Conservation (phyloP, 495 filamentous ascomycete species). For the Aspergillus taichungensis region DNA sequence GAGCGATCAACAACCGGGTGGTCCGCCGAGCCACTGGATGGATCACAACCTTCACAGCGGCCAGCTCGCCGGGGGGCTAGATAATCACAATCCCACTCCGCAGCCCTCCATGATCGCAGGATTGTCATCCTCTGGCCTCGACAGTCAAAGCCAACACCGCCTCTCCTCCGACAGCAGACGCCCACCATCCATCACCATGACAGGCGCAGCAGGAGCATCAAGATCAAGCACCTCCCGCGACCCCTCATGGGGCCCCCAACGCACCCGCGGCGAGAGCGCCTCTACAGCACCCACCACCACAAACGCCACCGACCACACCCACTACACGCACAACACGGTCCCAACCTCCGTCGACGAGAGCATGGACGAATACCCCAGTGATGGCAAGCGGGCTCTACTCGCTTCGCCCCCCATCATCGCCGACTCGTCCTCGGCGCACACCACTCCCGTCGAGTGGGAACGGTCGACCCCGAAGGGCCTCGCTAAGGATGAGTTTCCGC, state of each 20-base stretch:
- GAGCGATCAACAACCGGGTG: too few species aligned
- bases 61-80: conserved; percentile 8
- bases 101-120: too few species aligned
- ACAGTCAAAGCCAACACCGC: too few species aligned
- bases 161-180: too few species aligned
- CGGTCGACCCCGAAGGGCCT: conserved; percentile 1
- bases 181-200: too few species aligned
- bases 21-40: conserved; percentile 35
- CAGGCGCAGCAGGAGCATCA: too few species aligned
- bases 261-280: conserved; percentile 26
- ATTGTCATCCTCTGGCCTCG: too few species aligned
- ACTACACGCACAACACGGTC: conserved; percentile 28
- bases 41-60: conserved; percentile 19
- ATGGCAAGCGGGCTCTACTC: too few species aligned
- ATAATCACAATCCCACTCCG: not conserved
- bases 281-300: conserved; percentile 33
- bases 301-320: conserved; percentile 25
- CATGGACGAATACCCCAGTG: not conserved
- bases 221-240: conserved; percentile 19
- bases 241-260: conserved; percentile 15
- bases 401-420: not conserved
- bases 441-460: not conserved
- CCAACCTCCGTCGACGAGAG: conserved; percentile 29
- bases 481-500: conserved; percentile 7
- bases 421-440: not conserved